Conservation (phyloP, 2,329 filamentous ascomycete species). For the Zarea fungicola region DNA sequence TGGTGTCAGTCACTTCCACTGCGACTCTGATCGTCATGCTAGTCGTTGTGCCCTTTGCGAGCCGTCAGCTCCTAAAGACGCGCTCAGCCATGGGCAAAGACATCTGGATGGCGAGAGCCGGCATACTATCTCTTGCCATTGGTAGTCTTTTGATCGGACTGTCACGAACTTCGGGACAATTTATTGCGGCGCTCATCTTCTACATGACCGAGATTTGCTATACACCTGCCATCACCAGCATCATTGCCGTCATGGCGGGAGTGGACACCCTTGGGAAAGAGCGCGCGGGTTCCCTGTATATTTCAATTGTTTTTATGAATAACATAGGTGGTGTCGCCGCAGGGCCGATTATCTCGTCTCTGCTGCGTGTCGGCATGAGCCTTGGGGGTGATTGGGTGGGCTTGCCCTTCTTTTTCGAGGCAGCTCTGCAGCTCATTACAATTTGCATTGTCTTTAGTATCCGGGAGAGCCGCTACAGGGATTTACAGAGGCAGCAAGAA, state of each 20-base stretch:
- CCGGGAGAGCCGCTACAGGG: not conserved
- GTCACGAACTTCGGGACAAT: not conserved
- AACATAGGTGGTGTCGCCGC: conserved; percentile 1
- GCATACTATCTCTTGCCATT: conserved; percentile 2
- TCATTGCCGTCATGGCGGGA: conserved; percentile 6
- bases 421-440: not conserved
- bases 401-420: conserved; percentile 9
- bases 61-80: not conserved
- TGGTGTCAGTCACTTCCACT: conserved; percentile 3
- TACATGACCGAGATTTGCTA: conserved; percentile 8
- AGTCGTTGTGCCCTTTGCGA: not conserved
- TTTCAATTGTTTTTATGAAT: conserved; percentile 1
- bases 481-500: not conserved
- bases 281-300: not conserved
- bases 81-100: conserved; percentile 8
- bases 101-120: conserved; percentile 1
- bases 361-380: conserved; percentile 5
- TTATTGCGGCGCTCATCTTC: conserved; percentile 4
- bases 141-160: conserved; percentile 6
- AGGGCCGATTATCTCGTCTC: conserved; percentile 1
- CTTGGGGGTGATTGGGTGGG: conserved; percentile 7
- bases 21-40: conserved; percentile 3
- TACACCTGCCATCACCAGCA: conserved; percentile 5
- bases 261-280: not conserved
- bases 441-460: conserved; percentile 10